phyloP scores from a whole-genome alignment of 805 yeast species.

The Starmerella apis region DNA sequence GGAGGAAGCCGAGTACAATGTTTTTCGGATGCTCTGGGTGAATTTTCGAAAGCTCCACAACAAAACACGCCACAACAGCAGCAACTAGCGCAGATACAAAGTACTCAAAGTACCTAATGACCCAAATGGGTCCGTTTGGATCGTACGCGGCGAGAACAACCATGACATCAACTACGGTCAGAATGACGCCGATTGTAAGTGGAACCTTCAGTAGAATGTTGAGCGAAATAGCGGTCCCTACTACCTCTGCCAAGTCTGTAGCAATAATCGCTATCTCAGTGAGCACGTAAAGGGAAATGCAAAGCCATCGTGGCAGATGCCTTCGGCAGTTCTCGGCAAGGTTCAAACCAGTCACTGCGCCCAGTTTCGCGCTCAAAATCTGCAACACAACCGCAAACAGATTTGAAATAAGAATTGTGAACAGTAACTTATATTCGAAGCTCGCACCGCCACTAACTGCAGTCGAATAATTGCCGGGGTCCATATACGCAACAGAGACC shows the following conservation, averaged over 20 bases:
- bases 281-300: constrained; percentile 50
- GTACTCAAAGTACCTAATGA: constrained; percentile 66
- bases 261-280: constrained; percentile 86
- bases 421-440: constrained; percentile 60
- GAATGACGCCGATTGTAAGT: constrained; percentile 57
- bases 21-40: constrained; percentile 42
- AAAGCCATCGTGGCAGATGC: constrained; percentile 58
- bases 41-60: constrained; percentile 46
- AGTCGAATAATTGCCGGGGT: constrained; percentile 88
- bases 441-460: constrained; percentile 83
- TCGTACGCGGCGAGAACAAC: constrained; percentile 67
- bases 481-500: constrained; percentile 86
- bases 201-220: constrained; percentile 70
- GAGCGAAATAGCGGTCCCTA: constrained; percentile 81
- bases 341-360: constrained; percentile 82
- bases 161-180: constrained; percentile 75
- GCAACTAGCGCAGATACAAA: constrained; percentile 62
- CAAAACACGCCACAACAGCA: constrained; percentile 66
- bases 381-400: constrained; percentile 75
- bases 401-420: constrained; percentile 66
- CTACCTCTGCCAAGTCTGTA: constrained; percentile 88
- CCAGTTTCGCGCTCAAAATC: constrained; percentile 71
- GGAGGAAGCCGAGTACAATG: constrained; percentile 59
- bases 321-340: constrained; percentile 73
- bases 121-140: constrained; percentile 63